These are phyloP conservation scores for Torrubiellomyces zombiae DNA, from an alignment of 2,329 filamentous ascomycete species.

Conservation along the genomic window DNA sequence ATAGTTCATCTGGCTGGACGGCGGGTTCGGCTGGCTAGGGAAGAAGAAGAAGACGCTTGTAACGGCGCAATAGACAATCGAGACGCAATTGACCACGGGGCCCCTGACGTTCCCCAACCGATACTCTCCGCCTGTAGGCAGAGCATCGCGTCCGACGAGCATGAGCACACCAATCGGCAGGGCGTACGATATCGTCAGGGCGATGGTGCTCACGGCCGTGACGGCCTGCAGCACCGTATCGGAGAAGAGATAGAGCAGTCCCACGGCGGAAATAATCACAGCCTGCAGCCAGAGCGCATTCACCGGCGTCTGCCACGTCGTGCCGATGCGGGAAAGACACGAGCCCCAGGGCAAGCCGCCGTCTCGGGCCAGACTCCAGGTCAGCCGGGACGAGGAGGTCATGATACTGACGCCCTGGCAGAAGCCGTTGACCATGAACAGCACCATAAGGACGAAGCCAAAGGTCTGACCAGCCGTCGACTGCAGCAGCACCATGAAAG, in stretches of 20 bases:
- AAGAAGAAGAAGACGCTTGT: constrained; percentile 41
- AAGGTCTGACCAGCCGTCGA: constrained; percentile 17
- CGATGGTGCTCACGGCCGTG: constrained; percentile 38
- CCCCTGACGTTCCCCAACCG: constrained; percentile 28
- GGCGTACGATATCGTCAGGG: constrained; percentile 31
- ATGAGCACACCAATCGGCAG: constrained; percentile 33
- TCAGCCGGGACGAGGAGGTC: constrained; percentile 33
- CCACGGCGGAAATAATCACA: constrained; percentile 23
- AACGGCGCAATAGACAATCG: constrained; percentile 31
- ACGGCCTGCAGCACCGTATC: constrained; percentile 35
- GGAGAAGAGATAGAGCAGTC: constrained; percentile 38
- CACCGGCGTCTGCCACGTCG: constrained; percentile 32
- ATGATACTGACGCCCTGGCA: constrained; percentile 34
- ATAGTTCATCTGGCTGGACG: constrained; percentile 36
- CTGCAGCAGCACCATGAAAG: constrained; percentile 31
- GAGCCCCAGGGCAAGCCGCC: constrained; percentile 27
- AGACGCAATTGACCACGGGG: constrained; percentile 27
- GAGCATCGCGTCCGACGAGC: constrained; percentile 31
- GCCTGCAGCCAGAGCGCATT: constrained; percentile 36
- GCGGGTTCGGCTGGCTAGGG: constrained; percentile 25
- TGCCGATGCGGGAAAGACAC: constrained; percentile 26
- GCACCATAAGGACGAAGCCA: constrained; percentile 26
- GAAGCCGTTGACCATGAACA: constrained; percentile 39
- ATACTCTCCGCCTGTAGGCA: constrained; percentile 27
- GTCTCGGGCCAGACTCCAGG: constrained; percentile 38